These are phyloP conservation scores for Tricholoma flavovirens DNA, from an alignment of 768 basidiomycete genomes.

Conservation along the genomic window DNA sequence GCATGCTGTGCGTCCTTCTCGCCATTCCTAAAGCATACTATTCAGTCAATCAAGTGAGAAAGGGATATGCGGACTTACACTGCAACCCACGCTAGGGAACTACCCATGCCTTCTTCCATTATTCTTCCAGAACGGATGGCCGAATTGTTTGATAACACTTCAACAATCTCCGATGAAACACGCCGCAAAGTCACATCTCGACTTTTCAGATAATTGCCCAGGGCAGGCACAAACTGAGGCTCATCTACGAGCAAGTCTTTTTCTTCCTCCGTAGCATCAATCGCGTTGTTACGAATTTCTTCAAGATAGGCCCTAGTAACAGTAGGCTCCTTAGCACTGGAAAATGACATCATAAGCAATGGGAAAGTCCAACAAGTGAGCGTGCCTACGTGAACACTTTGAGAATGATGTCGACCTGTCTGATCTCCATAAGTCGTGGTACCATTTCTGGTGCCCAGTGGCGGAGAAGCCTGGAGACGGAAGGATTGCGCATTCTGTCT, in stretches of 20 bases:
- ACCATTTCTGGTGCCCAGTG: slow-evolving; percentile 12
- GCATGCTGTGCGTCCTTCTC: slow-evolving; percentile 11
- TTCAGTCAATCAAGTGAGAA: neutral
- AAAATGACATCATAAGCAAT: neutral
- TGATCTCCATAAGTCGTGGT: slow-evolving; percentile 5
- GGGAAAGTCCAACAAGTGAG: neutral
- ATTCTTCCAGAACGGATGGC: slow-evolving; percentile 13
- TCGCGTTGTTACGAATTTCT: neutral
- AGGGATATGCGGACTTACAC: slow-evolving; percentile 4
- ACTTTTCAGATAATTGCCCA: slow-evolving; percentile 11
- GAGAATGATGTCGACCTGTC: slow-evolving; percentile 10
- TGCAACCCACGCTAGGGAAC: slow-evolving; percentile 10
- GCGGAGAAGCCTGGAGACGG: slow-evolving; percentile 10
- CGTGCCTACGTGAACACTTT: slow-evolving; percentile 9
- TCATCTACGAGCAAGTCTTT: slow-evolving; percentile 12
- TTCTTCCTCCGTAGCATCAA: slow-evolving; percentile 9
- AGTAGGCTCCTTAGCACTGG: slow-evolving; percentile 4
- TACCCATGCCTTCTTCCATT: slow-evolving; percentile 16
- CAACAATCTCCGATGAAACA: slow-evolving; percentile 11
- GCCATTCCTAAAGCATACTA: slow-evolving; percentile 6
- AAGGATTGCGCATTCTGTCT: slow-evolving; percentile 8
- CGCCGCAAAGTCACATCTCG: slow-evolving; percentile 8
- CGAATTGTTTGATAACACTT: slow-evolving; percentile 12
- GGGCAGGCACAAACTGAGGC: slow-evolving; percentile 8
- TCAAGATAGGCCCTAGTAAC: slow-evolving; percentile 11